These are phyloP conservation scores for Arachnopeziza araneosa DNA, from an alignment of 2,329 filamentous ascomycete genomes.

Conservation along the genomic window DNA sequence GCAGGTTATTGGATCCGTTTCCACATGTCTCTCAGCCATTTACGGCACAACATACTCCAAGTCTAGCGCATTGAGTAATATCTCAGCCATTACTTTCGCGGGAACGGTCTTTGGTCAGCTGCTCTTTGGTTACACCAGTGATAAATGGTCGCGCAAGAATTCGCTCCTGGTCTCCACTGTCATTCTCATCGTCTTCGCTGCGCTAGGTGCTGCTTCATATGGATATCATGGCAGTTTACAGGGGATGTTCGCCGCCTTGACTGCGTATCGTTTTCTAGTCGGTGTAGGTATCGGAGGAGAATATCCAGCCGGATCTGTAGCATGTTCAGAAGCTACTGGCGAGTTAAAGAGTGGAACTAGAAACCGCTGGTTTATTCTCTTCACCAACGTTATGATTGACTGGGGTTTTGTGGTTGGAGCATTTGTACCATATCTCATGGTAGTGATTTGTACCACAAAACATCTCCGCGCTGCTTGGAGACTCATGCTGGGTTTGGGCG, in stretches of 20 bases:
- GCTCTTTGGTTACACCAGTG: slow-evolving; percentile 72
- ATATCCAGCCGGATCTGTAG: slow-evolving; percentile 79
- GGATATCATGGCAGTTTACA: slow-evolving; percentile 60
- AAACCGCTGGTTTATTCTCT: slow-evolving; percentile 89
- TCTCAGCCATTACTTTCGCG: slow-evolving; percentile 77
- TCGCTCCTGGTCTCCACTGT: slow-evolving; percentile 75
- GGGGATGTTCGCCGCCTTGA: slow-evolving; percentile 72
- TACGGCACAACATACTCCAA: slow-evolving; percentile 65
- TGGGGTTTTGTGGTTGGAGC: slow-evolving; percentile 70
- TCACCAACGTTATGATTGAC: slow-evolving; percentile 85
- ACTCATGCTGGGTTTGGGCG: slow-evolving; percentile 69
- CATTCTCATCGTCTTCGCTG: slow-evolving; percentile 80
- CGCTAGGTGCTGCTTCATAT: slow-evolving; percentile 72
- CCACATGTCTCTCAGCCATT: slow-evolving; percentile 64
- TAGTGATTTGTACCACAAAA: slow-evolving; percentile 45
- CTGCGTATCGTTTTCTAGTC: slow-evolving; percentile 79
- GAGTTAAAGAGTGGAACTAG: slow-evolving; percentile 74
- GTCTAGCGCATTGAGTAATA: slow-evolving; percentile 66
- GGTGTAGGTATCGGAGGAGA: slow-evolving; percentile 78
- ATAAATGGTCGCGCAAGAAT: slow-evolving; percentile 80
- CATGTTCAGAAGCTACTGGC: slow-evolving; percentile 75
- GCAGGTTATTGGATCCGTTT: slow-evolving; percentile 81
- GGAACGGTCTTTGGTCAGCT: slow-evolving; percentile 81
- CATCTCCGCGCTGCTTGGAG: slow-evolving; percentile 77
- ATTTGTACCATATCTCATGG: slow-evolving; percentile 66